A percentile compares a stretch with the other conserved stretches of the same genome.
Evolutionary conservation across 768 basidiomycete genomes (phyloP).

Genomic region (Coprinopsis sp.): DNA sequence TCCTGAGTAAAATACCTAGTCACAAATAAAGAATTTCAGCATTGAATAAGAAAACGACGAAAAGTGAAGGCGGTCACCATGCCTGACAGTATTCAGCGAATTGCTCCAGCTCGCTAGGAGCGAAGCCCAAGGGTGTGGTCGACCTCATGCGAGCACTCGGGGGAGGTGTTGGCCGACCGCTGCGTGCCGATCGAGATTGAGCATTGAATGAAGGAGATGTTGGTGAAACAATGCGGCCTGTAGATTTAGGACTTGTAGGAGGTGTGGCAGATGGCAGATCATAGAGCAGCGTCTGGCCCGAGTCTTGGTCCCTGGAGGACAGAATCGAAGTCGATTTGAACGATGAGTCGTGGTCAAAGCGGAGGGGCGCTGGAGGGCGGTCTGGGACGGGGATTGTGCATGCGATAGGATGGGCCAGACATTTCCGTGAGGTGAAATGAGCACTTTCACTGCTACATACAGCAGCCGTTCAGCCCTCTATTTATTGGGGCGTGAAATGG

Average conservation of each 20-base stretch:
- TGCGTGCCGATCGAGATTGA: conserved; percentile 46
- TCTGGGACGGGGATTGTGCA: conserved; percentile 60
- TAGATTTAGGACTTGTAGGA: conserved; percentile 49
- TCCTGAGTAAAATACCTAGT: conserved; percentile 82
- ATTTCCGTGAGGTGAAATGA: conserved; percentile 29
- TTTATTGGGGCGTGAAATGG: too few relatives aligned
- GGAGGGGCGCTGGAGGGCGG: conserved; percentile 59
- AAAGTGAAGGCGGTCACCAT: conserved; percentile 48
- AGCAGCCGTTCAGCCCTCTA: too few relatives aligned
- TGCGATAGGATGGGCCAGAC: conserved; percentile 59
- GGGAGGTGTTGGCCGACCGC: conserved; percentile 52
- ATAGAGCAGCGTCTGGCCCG: conserved; percentile 62
- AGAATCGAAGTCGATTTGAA: conserved; percentile 40
- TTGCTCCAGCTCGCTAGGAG: conserved; percentile 65
- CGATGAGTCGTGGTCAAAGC: conserved; percentile 42
- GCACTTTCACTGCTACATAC: conserved; percentile 10
- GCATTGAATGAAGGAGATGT: conserved; percentile 52
- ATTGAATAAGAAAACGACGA: neutral
- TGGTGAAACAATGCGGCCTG: conserved; percentile 43
- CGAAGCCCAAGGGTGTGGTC: conserved; percentile 61
- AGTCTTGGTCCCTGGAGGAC: conserved; percentile 35
- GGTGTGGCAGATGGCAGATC: conserved; percentile 65
- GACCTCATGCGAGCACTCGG: conserved; percentile 61
- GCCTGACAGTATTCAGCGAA: conserved; percentile 75
- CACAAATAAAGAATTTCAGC: conserved; percentile 6